Percentiles rank a stretch among this genome's conserved stretches.
Evolutionary conservation across 345 rosid species (phyloP).

Genomic region (Carallia brachiata): DNA sequence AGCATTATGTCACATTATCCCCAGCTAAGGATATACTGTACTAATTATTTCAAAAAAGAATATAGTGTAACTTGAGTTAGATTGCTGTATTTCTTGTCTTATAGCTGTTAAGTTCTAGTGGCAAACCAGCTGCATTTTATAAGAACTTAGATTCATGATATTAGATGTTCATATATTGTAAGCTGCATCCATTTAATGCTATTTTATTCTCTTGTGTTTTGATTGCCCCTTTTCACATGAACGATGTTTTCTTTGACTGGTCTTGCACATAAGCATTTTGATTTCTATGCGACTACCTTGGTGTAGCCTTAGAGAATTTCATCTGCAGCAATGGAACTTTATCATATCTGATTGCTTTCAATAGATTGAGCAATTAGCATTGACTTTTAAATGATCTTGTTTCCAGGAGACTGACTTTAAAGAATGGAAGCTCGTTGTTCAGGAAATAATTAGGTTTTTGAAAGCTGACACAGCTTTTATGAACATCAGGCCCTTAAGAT

Average conservation of each 20-base stretch:
- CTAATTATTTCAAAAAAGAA: no score
- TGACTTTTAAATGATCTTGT: conserved; percentile 30
- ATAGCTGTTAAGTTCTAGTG: background rate
- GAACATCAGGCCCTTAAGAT: conserved; percentile 95
- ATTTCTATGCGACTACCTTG: conserved; percentile 3
- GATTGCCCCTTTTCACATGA: background rate
- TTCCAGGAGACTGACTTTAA: conserved; percentile 91
- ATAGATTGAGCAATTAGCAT: conserved; percentile 11
- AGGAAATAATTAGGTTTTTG: conserved; percentile 87
- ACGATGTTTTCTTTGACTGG: background rate
- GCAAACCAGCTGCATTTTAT: background rate
- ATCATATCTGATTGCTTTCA: conserved; percentile 7
- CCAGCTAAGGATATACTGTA: no score
- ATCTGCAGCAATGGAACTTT: background rate
- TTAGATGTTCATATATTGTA: background rate
- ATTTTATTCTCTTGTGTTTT: background rate
- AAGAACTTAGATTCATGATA: background rate
- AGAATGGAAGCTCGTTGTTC: conserved; percentile 98
- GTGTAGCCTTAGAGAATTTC: conserved; percentile 5
- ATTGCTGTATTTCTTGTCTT: background rate
- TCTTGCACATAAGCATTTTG: background rate
- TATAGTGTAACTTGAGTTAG: no score
- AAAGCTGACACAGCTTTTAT: conserved; percentile 90
- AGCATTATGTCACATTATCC: no score
- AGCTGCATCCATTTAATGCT: no score